phyloP scores from a whole-genome alignment of 2,329 filamentous ascomycete genomes.

The Verticillium zaregamsianum region DNA sequence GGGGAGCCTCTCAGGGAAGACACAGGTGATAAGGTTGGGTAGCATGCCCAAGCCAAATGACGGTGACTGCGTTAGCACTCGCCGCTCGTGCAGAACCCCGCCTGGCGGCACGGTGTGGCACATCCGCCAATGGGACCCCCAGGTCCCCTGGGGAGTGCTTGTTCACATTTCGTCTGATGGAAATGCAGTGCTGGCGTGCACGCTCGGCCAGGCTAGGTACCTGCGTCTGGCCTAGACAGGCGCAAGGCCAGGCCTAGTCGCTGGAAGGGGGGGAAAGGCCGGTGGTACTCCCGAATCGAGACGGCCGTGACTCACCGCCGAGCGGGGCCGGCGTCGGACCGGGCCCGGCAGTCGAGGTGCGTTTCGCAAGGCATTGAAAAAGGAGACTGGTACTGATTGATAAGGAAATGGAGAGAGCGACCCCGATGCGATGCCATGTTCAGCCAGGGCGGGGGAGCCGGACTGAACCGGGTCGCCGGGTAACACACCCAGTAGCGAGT shows the following conservation, averaged over 20 bases:
- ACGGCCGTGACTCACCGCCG: neutral
- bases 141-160: neutral
- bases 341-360: neutral
- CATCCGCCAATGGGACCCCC: too few relatives aligned
- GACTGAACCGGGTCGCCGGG: neutral
- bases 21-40: neutral
- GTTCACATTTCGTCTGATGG: neutral
- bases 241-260: neutral
- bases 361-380: neutral
- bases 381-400: neutral
- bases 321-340: neutral
- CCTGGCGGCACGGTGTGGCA: too few relatives aligned
- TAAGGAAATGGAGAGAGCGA: neutral
- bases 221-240: neutral
- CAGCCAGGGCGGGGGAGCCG: neutral
- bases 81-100: too few relatives aligned
- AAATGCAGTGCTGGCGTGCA: neutral
- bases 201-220: neutral
- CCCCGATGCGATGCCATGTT: neutral
- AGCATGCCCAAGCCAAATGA: neutral
- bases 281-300: neutral
- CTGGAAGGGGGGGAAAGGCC: neutral
- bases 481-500: neutral
- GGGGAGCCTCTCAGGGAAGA: neutral
- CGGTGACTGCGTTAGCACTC: too few relatives aligned